Evolutionary conservation across 176 grass and related monocot genomes (phyloP).

Genomic region (Calamus simplicifolius): DNA sequence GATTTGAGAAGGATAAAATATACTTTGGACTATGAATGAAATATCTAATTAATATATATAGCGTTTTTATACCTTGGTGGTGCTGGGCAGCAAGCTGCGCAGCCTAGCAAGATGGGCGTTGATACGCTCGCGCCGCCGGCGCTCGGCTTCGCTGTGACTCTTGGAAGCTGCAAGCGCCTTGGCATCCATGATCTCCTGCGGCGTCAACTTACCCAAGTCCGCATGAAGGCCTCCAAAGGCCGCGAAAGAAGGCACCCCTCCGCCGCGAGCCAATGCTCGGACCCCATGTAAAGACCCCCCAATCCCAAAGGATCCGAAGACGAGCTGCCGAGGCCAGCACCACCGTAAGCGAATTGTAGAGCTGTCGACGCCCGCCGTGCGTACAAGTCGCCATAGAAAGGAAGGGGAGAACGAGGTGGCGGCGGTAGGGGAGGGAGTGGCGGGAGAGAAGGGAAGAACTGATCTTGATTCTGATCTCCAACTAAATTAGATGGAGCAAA

Average conservation of each 20-base stretch:
- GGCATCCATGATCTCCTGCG: conserved; percentile 24
- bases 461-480: conserved; percentile 10
- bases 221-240: conserved; percentile 40
- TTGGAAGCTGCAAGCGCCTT: conserved; percentile 23
- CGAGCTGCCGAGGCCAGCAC: conserved; percentile 37
- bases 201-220: conserved; percentile 9
- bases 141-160: conserved; percentile 32
- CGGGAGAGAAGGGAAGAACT: conserved; percentile 52
- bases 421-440: conserved; percentile 40
- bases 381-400: conserved; percentile 75
- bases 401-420: conserved; percentile 29
- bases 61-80: conserved; percentile 15
- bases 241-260: conserved; percentile 48
- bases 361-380: conserved; percentile 45
- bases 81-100: conserved; percentile 25
- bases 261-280: conserved; percentile 17
- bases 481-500: not conserved
- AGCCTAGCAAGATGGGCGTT: conserved; percentile 17
- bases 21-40: no score
- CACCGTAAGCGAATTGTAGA: conserved; percentile 71
- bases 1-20: no score
- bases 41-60: no score
- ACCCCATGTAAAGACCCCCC: conserved; percentile 69
- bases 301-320: conserved; percentile 76
- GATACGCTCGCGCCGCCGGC: conserved; percentile 25